These are phyloP conservation scores for Nakazawaea populi DNA, from an alignment of 805 yeast species.

Conservation along the genomic window DNA sequence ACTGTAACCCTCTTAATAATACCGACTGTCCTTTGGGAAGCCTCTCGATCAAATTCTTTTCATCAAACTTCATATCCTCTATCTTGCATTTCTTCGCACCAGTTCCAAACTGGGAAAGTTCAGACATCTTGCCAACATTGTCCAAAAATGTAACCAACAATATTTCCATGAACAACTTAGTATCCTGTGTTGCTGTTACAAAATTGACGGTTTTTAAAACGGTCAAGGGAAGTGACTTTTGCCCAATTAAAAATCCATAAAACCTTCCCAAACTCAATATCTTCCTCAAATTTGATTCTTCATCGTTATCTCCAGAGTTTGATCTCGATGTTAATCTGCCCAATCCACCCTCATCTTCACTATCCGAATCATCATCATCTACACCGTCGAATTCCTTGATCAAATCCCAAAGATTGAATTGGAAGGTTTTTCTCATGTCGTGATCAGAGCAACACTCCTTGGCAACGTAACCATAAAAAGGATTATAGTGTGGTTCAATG, in stretches of 20 bases:
- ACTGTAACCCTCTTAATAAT: constrained; percentile 61
- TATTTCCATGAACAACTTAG: constrained; percentile 66
- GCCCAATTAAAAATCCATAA: constrained; percentile 70
- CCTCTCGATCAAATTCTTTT: constrained; percentile 26
- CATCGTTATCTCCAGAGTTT: constrained; percentile 36
- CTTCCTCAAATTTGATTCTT: constrained; percentile 50
- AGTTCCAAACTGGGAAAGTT: constrained; percentile 37
- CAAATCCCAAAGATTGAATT: constrained; percentile 85
- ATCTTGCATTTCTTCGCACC: constrained; percentile 27
- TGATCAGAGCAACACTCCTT: constrained; percentile 71
- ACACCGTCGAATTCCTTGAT: constrained; percentile 62
- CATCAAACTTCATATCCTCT: constrained; percentile 27
- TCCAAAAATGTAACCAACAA: constrained; percentile 64
- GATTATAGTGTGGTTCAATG: constrained; percentile 79
- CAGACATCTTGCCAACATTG: constrained; percentile 57
- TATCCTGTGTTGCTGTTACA: constrained; percentile 55
- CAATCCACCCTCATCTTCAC: constrained; percentile 25
- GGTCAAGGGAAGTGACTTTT: constrained; percentile 69
- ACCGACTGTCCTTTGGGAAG: constrained; percentile 47
- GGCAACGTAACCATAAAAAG: constrained; percentile 82
- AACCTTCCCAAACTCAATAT: constrained; percentile 73
- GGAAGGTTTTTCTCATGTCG: constrained; percentile 74
- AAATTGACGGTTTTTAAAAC: constrained; percentile 70
- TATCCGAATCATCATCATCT: constrained; percentile 40
- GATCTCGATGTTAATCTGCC: constrained; percentile 11